A percentile compares a stretch with the other conserved stretches of the same genome.
Evolutionary conservation across 2,329 filamentous ascomycete species (phyloP).

Genomic region (Sporothrix mexicana): DNA sequence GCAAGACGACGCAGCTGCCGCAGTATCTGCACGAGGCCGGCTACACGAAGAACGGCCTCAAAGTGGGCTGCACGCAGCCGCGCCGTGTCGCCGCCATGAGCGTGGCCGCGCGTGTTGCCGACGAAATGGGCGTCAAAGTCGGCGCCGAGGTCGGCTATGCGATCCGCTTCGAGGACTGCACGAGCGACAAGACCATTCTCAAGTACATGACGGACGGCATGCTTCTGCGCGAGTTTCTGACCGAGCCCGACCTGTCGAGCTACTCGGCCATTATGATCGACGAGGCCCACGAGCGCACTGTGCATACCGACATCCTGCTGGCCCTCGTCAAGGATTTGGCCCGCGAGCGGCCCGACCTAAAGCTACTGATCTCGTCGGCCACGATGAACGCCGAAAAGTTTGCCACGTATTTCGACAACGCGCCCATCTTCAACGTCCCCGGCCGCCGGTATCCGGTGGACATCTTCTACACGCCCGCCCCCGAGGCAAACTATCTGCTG

Average conservation of each 20-base stretch:
- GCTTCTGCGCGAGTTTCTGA: constrained; percentile 87
- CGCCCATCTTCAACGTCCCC: constrained; percentile 93
- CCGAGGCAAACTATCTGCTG: constrained; percentile 91
- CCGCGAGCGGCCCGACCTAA: constrained; percentile 80
- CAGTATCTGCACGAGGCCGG: constrained; percentile 94
- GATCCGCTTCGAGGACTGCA: constrained; percentile 93
- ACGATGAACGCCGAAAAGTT: constrained; percentile 96
- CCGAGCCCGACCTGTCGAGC: constrained; percentile 79
- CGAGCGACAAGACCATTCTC: constrained; percentile 85
- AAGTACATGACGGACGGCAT: constrained; percentile 99
- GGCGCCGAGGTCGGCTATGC: constrained; percentile 93
- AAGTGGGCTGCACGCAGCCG: constrained; percentile 92
- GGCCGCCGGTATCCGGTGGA: constrained; percentile 88
- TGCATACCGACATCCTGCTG: constrained; percentile 88
- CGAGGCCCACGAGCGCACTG: constrained; percentile 92
- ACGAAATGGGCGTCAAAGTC: constrained; percentile 88
- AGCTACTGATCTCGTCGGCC: constrained; percentile 89
- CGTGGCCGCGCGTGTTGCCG: constrained; percentile 92
- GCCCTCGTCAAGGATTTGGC: constrained; percentile 89
- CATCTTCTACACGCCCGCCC: constrained; percentile 86
- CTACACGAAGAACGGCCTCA: constrained; percentile 81
- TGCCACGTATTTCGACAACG: constrained; percentile 86
- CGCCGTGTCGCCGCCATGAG: constrained; percentile 96
- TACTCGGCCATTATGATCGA: constrained; percentile 94
- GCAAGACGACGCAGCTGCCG: constrained; percentile 93